Base-by-base conservation (phyloP, 2,329 filamentous ascomycete genomes). In the Microcera coccophila region DNA sequence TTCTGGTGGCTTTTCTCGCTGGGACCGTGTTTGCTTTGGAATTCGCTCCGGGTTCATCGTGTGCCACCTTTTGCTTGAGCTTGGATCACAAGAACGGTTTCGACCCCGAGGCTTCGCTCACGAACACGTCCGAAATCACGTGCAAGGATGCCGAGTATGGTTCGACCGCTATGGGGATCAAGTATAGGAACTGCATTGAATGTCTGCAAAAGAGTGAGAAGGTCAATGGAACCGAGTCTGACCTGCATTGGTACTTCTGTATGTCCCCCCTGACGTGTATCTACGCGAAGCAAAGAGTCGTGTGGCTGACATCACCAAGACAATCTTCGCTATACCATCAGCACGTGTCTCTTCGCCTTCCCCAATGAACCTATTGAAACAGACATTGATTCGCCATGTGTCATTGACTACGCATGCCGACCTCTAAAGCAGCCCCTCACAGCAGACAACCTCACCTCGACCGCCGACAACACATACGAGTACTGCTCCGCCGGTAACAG, bases 41-140 rank as follows among this genome's bases (percentile, higher is more conserved):
- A 39, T 70, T 78, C 2, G 70, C 74, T 2, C 72, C 76, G 1
- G 71, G 71, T 9, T 80, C 77, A 0, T 54, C 64, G 9, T 81
- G 77, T 52, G 67, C 74, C 1, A 58, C 68, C 0, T 44, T 71
- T 2, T 81, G 77, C 42, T 53, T 75, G 4, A 67, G 74, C 44
- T 60, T 63, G 3, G 44, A 55, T 0, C 58, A 62, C 11, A 57
- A 53, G 9, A 61, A 73, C 43, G 40, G 55, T 0, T 52, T 61
- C 22, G 59, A 67, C 16, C 49, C 70, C 0, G 50, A 51, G 2
- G 52, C 60, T 4, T 70, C 74, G 0, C 65, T 54, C 4, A 79
- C 73, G 1, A 69, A 62, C 15, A 47, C 67, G 1, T 61, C 63
- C 1, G 76, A 81, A 14, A 68, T 81, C 4, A 62, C 65, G 1